Evolutionary conservation across 164 flowering plant genomes (phyloP).

Genomic region (Magnolia kwangsiensis): DNA sequence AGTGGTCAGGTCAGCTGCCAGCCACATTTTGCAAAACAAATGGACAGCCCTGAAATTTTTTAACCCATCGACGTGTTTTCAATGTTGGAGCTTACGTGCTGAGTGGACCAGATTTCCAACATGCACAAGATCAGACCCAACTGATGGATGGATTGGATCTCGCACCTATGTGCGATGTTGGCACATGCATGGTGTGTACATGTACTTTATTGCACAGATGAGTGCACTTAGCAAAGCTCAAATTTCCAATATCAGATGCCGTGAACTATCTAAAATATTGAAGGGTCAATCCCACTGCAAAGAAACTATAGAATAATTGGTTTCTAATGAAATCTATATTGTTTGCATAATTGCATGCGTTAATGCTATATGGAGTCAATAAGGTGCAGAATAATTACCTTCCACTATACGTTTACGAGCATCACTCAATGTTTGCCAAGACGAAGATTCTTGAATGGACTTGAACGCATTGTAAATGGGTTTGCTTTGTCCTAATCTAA

Average conservation of each 20-base stretch:
- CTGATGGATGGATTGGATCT: no score
- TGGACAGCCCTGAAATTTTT: no score
- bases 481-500: slow-evolving; percentile 89
- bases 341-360: neutral
- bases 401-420: slow-evolving; percentile 90
- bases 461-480: slow-evolving; percentile 89
- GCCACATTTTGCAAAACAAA: no score
- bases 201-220: neutral
- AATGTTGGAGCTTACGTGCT: no score
- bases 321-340: neutral
- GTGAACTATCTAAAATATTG: neutral
- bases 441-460: slow-evolving; percentile 71
- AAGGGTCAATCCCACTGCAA: neutral
- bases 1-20: no score
- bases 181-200: neutral
- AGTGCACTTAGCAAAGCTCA: neutral
- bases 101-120: no score
- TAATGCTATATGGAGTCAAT: neutral
- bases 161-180: no score
- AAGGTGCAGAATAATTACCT: slow-evolving; percentile 36
- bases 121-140: no score
- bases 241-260: neutral
- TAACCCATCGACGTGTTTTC: no score
- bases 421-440: slow-evolving; percentile 62
- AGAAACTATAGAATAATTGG: neutral